Conservation (phyloP, 306 rosid genomes). For the Quercus cerris region DNA sequence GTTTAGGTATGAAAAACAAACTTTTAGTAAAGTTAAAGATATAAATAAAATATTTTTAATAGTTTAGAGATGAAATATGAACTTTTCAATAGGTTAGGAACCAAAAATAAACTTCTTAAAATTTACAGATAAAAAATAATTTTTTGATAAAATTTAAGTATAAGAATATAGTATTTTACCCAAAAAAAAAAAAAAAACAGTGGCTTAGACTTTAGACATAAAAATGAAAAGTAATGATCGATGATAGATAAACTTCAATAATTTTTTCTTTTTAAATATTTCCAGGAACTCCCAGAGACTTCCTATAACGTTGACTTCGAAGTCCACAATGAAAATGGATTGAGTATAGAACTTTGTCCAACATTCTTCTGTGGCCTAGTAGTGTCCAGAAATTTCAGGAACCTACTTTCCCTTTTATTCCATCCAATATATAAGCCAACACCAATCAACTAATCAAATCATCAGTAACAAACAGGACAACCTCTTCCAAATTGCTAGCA, state of each 20-base stretch:
- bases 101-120: too few species aligned
- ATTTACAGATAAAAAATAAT: too few species aligned
- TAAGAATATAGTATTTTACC: too few species aligned
- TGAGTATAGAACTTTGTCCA: background rate
- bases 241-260: background rate
- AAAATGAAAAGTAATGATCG: too few species aligned
- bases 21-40: too few species aligned
- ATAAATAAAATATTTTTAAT: too few species aligned
- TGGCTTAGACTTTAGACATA: too few species aligned
- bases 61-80: too few species aligned
- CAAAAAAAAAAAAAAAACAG: background rate
- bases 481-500: background rate
- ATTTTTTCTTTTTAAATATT: background rate
- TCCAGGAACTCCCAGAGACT: conserved; percentile 26
- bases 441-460: background rate
- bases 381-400: conserved; percentile 35
- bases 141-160: too few species aligned
- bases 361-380: background rate
- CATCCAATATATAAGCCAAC: conserved; percentile 4
- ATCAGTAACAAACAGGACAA: background rate
- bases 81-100: too few species aligned
- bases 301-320: conserved; percentile 7
- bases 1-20: too few species aligned
- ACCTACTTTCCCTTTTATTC: background rate
- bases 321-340: background rate